Percentiles rank a stretch among this genome's conserved stretches.
Evolutionary conservation across 106 monocot genomes (phyloP).

Genomic region (Dendrobium huoshanense): DNA sequence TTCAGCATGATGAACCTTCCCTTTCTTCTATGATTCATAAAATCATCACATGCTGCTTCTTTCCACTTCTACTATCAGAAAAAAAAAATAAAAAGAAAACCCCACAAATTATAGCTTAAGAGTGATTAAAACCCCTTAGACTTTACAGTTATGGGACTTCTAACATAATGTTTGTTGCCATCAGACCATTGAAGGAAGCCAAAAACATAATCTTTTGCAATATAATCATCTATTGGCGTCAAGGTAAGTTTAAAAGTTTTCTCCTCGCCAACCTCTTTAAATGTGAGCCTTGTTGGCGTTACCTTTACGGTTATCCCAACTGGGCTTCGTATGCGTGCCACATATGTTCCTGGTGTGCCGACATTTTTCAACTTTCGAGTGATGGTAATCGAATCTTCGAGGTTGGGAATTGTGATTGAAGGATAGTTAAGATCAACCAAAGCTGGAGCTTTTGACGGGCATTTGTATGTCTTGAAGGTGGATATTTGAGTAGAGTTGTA

Average conservation of each 20-base stretch:
- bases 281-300: constrained; percentile 24
- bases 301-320: constrained; percentile 34
- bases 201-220: constrained; percentile 27
- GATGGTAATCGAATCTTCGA: constrained; percentile 19
- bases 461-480: constrained; percentile 13
- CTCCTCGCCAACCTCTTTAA: constrained; percentile 39
- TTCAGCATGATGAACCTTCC: too few relatives aligned
- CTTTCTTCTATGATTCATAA: not conserved
- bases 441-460: constrained; percentile 15
- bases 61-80: not conserved
- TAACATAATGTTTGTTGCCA: constrained; percentile 37
- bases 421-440: constrained; percentile 50
- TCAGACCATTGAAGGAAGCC: constrained; percentile 54
- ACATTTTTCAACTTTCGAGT: constrained; percentile 56
- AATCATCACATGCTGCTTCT: not conserved
- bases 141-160: constrained; percentile 31
- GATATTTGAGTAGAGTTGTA: constrained; percentile 50
- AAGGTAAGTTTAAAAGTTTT: constrained; percentile 35
- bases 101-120: not conserved
- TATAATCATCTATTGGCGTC: not conserved
- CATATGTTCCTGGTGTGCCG: constrained; percentile 44
- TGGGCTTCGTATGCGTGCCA: constrained; percentile 13
- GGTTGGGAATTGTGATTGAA: constrained; percentile 32
- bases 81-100: not conserved
- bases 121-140: not conserved